phyloP scores from a whole-genome alignment of 2,329 filamentous ascomycete genomes.

The Ascochyta pisi region DNA sequence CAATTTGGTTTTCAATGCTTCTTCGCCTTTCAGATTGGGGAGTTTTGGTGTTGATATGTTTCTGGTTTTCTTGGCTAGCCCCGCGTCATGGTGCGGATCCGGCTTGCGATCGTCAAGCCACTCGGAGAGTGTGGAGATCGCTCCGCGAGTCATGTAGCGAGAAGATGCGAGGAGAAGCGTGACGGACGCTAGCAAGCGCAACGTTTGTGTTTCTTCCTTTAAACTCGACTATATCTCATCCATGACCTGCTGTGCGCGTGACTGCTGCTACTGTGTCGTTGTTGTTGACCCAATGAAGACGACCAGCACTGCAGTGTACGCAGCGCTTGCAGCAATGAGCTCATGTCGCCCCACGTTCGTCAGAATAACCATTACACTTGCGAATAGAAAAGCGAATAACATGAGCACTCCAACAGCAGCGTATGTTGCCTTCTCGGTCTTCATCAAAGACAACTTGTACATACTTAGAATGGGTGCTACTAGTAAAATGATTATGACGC shows the following conservation, averaged over 20 bases:
- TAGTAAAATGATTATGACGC: slow-evolving; percentile 39
- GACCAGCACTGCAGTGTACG: slow-evolving; percentile 31
- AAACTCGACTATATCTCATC: too few relatives aligned
- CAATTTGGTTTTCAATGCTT: too few relatives aligned
- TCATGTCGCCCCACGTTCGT: slow-evolving; percentile 25
- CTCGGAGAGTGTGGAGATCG: slow-evolving; percentile 10
- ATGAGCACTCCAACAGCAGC: slow-evolving; percentile 35
- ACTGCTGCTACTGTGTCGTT: neutral
- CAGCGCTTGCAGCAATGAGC: slow-evolving; percentile 20
- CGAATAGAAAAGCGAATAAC: slow-evolving; percentile 36
- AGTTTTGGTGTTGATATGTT: neutral
- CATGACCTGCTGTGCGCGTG: neutral
- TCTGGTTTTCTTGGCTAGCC: slow-evolving; percentile 3
- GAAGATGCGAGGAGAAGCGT: neutral
- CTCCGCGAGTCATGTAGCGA: slow-evolving; percentile 1
- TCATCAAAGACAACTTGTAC: slow-evolving; percentile 30
- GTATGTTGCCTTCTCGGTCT: slow-evolving; percentile 24
- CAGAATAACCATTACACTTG: slow-evolving; percentile 24
- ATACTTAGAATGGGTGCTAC: slow-evolving; percentile 39
- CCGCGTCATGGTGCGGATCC: slow-evolving; percentile 17
- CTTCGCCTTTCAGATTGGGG: neutral
- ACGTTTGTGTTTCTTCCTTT: too few relatives aligned
- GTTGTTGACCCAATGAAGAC: slow-evolving; percentile 26
- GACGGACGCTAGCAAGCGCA: too few relatives aligned
- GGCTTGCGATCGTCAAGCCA: slow-evolving; percentile 10